These are phyloP conservation scores for Ceratocystis ficicola DNA, from an alignment of 2,329 filamentous ascomycete genomes.

Conservation along the genomic window DNA sequence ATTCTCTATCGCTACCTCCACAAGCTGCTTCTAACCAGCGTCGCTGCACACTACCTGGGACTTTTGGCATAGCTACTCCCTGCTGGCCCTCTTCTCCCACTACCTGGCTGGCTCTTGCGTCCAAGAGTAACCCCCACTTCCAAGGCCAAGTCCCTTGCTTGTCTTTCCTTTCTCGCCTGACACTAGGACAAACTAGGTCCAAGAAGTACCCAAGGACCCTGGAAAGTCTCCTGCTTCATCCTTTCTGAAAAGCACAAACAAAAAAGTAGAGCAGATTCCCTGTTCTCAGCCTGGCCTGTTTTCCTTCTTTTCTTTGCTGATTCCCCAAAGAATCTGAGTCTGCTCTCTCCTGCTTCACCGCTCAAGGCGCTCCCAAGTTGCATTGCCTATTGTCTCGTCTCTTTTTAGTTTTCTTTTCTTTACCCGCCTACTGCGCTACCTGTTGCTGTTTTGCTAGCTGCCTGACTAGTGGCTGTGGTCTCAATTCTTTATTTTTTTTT, in stretches of 20 bases:
- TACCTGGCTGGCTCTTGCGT: not conserved
- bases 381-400: conserved; percentile 14
- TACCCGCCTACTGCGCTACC: conserved; percentile 3
- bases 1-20: not conserved
- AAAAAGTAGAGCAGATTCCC: not conserved
- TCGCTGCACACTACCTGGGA: not conserved
- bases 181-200: conserved; percentile 9
- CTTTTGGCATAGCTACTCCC: not conserved
- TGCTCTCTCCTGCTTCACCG: conserved; percentile 14
- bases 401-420: not conserved
- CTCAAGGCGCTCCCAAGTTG: conserved; percentile 12
- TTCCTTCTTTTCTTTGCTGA: not conserved
- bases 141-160: conserved; percentile 9
- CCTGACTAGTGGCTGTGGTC: not conserved
- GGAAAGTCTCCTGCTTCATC: not conserved
- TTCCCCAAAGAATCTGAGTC: not conserved
- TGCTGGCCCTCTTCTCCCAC: not conserved
- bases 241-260: conserved; percentile 3
- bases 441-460: not conserved
- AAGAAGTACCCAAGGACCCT: not conserved
- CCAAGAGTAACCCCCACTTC: conserved; percentile 2
- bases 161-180: conserved; percentile 5
- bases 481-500: conserved; percentile 18
- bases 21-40: not conserved
- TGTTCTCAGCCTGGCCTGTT: not conserved